phyloP scores from a whole-genome alignment of 768 basidiomycete species.

The Amanita pseudoporphyria region DNA sequence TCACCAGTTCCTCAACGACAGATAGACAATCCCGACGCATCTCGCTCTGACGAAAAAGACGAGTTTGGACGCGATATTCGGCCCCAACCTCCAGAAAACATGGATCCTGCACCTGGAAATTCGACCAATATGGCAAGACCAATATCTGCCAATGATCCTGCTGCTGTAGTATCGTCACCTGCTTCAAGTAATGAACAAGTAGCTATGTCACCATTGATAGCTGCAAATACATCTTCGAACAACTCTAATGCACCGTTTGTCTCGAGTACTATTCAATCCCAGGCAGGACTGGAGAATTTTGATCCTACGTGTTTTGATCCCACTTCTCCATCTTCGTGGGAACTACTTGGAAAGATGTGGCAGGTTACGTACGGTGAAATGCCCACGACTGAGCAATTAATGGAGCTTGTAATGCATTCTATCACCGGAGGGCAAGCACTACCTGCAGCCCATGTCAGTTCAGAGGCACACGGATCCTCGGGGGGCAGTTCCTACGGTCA shows the following conservation, averaged over 20 bases:
- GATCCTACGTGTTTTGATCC: conserved; percentile 67
- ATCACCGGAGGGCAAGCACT: conserved; percentile 28
- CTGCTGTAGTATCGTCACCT: conserved; percentile 33
- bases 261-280: conserved; percentile 24
- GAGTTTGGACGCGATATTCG: conserved; percentile 83
- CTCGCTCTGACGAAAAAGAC: conserved; percentile 47
- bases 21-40: conserved; percentile 16
- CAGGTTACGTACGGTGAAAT: conserved; percentile 51
- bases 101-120: conserved; percentile 18
- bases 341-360: conserved; percentile 75
- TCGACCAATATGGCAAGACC: conserved; percentile 15
- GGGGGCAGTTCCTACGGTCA: conserved; percentile 11
- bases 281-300: conserved; percentile 55
- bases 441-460: conserved; percentile 7
- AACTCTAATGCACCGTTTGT: conserved; percentile 31
- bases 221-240: conserved; percentile 49
- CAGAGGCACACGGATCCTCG: conserved; percentile 11
- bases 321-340: conserved; percentile 68
- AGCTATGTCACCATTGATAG: conserved; percentile 38
- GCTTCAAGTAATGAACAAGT: conserved; percentile 34
- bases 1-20: conserved; percentile 18
- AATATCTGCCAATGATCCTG: conserved; percentile 21
- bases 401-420: conserved; percentile 45
- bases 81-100: conserved; percentile 34
- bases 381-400: conserved; percentile 69